A percentile compares a stretch with the other conserved stretches of the same genome.
phyloP scores from a whole-genome alignment of 306 rosid genomes.

The Trifolium pratense region DNA sequence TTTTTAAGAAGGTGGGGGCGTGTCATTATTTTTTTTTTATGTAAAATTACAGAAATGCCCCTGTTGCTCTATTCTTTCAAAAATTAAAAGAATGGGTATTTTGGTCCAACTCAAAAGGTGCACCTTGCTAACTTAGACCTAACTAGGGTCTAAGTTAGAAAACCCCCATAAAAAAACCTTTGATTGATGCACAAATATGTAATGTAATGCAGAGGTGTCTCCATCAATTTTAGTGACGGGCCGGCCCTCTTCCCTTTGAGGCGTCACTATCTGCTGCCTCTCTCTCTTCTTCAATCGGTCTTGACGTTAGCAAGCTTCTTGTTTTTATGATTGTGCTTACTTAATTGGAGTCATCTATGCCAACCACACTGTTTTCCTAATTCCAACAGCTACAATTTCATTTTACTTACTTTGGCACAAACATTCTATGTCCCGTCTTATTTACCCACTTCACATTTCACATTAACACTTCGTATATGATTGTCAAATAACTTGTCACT shows the following conservation, averaged over 20 bases:
- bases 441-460: constrained; percentile 27
- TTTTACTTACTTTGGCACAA: constrained; percentile 41
- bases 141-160: too few relatives aligned
- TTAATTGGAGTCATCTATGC: constrained; percentile 22
- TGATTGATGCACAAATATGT: constrained; percentile 34
- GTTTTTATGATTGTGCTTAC: constrained; percentile 48
- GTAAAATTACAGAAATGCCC: too few relatives aligned
- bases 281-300: constrained; percentile 29
- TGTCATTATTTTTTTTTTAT: too few relatives aligned
- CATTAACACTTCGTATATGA: constrained; percentile 15
- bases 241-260: constrained; percentile 49
- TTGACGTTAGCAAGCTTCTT: constrained; percentile 7
- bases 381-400: constrained; percentile 45
- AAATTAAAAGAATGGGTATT: too few relatives aligned
- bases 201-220: constrained; percentile 50
- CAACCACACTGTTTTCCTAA: constrained; percentile 34
- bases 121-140: too few relatives aligned
- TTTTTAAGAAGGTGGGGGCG: too few relatives aligned
- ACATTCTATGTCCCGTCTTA: constrained; percentile 43
- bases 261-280: constrained; percentile 49
- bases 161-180: too few relatives aligned
- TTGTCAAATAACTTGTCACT: not conserved
- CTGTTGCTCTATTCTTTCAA: too few relatives aligned
- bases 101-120: too few relatives aligned
- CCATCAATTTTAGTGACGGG: constrained; percentile 53